Conservation (phyloP, 352 stramenopile genomes). For the Bremia lactucae region DNA sequence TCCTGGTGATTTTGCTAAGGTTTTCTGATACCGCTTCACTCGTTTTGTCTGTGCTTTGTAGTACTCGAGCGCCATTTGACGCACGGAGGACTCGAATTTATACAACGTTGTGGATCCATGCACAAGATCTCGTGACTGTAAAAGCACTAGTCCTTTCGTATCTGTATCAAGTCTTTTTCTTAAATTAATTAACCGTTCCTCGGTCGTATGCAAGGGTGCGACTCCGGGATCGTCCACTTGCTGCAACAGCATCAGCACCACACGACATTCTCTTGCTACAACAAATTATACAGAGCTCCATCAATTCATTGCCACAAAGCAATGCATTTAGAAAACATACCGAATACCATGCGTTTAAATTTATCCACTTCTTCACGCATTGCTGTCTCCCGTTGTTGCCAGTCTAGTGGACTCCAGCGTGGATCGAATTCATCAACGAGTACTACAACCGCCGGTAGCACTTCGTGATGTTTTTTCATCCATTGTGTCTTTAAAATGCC, state of each 20-base stretch:
- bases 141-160: constrained; percentile 59
- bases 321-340: constrained; percentile 7
- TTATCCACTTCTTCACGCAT: constrained; percentile 73
- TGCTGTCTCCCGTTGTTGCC: constrained; percentile 48
- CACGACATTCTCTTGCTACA: constrained; percentile 55
- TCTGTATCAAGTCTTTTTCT: constrained; percentile 61
- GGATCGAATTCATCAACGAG: constrained; percentile 82
- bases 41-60: constrained; percentile 83
- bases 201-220: constrained; percentile 47
- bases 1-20: constrained; percentile 42
- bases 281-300: constrained; percentile 4
- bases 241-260: constrained; percentile 73
- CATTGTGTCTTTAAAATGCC: constrained; percentile 72
- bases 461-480: constrained; percentile 83
- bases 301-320: too few relatives aligned
- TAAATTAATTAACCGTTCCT: constrained; percentile 64
- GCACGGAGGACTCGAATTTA: constrained; percentile 66
- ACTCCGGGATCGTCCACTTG: constrained; percentile 61
- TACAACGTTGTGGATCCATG: constrained; percentile 41
- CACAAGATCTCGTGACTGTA: constrained; percentile 54
- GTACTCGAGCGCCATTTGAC: constrained; percentile 77
- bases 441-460: constrained; percentile 66
- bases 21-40: constrained; percentile 83
- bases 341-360: constrained; percentile 44
- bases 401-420: constrained; percentile 56